A percentile compares a stretch with the other conserved stretches of the same genome.
Conservation (phyloP, 2,329 filamentous ascomycete species). For the Sarocladiaceae sp. region DNA sequence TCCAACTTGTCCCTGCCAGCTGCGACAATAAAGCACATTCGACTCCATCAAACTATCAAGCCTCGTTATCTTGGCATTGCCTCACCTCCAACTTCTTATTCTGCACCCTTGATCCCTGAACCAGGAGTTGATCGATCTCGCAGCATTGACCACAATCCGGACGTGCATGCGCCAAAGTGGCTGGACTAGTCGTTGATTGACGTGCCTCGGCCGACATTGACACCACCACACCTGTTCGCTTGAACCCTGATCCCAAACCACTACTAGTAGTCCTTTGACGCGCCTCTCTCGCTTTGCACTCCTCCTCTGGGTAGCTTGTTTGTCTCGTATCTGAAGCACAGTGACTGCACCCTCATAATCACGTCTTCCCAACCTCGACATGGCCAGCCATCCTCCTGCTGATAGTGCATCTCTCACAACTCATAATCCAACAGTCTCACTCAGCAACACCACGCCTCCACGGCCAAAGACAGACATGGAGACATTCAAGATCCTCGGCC, state of each 20-base stretch:
- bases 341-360: not conserved
- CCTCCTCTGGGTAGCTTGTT: not conserved
- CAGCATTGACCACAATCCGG: too few species aligned
- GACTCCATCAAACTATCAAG: too few species aligned
- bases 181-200: too few species aligned
- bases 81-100: not conserved
- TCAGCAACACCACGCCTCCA: not conserved
- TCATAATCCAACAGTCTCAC: not conserved
- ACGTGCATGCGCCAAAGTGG: too few species aligned
- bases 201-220: not conserved
- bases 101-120: not conserved
- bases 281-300: not conserved
- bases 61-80: too few species aligned
- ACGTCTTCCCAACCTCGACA: not conserved
- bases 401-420: not conserved
- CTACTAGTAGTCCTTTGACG: not conserved
- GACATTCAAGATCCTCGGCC: conserved; percentile 16
- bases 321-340: not conserved
- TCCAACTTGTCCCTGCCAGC: too few species aligned
- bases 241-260: not conserved
- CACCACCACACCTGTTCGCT: not conserved
- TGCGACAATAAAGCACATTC: too few species aligned
- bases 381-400: not conserved
- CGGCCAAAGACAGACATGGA: conserved; percentile 3
- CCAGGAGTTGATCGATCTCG: not conserved